Conservation (phyloP, 805 yeast species). For the Jamesozyma spencerorum region DNA sequence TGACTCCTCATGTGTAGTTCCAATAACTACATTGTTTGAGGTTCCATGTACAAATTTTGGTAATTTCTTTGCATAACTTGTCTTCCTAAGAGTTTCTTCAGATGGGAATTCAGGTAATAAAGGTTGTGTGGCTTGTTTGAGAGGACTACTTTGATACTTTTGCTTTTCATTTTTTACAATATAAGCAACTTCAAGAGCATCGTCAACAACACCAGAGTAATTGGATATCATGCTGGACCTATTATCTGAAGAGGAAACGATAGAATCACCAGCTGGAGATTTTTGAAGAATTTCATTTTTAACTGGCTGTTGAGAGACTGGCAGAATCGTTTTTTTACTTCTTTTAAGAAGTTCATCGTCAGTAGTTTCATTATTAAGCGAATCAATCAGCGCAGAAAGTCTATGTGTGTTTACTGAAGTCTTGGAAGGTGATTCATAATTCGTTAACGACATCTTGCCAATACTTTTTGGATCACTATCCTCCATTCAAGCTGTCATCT, state of each 20-base stretch:
- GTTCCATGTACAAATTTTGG: background rate
- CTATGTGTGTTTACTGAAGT: constrained; percentile 18
- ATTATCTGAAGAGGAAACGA: constrained; percentile 6
- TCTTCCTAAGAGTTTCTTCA: constrained; percentile 4
- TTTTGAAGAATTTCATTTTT: no score
- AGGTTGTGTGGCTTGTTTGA: background rate
- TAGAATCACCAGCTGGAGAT: constrained; percentile 10
- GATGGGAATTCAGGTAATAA: constrained; percentile 5
- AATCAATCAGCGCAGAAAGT: constrained; percentile 25
- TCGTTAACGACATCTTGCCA: constrained; percentile 2
- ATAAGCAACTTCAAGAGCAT: constrained; percentile 25
- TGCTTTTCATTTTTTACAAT: constrained; percentile 11
- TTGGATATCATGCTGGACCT: constrained; percentile 19
- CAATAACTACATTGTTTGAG: background rate
- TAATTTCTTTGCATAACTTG: constrained; percentile 4
- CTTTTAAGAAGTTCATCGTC: constrained; percentile 8
- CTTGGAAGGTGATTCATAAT: constrained; percentile 10
- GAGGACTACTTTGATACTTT: background rate
- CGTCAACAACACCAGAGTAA: constrained; percentile 27
- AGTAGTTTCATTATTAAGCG: constrained; percentile 12
- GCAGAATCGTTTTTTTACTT: background rate
- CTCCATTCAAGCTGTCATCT: no score
- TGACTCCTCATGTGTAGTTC: background rate
- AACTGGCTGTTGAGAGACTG: background rate
- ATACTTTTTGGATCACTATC: background rate